Conservation (phyloP, 2,329 filamentous ascomycete species). For the Arthrobotrys entomopaga region DNA sequence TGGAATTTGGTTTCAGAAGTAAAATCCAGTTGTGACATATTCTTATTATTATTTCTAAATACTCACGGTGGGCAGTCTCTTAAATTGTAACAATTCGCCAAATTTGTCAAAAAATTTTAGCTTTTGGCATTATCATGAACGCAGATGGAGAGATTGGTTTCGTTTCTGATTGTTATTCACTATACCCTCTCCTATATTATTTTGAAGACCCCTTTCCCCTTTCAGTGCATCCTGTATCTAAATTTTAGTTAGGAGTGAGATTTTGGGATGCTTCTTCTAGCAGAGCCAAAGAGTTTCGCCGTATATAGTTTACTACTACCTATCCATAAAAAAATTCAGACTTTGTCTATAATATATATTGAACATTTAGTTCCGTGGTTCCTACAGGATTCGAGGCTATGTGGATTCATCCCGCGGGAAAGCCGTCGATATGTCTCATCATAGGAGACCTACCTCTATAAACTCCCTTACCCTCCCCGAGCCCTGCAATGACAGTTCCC, state of each 20-base stretch:
- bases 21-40: slow-evolving; percentile 13
- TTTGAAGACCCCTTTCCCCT: not conserved
- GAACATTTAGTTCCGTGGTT: too few species aligned
- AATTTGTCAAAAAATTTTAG: not conserved
- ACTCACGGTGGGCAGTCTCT: slow-evolving; percentile 20
- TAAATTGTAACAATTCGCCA: not conserved
- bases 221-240: slow-evolving; percentile 33
- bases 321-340: too few species aligned
- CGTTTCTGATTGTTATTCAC: not conserved
- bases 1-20: not conserved
- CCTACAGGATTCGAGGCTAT: too few species aligned
- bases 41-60: slow-evolving; percentile 11
- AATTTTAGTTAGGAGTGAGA: not conserved
- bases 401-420: too few species aligned
- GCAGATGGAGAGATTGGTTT: not conserved
- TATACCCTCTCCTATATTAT: slow-evolving; percentile 10
- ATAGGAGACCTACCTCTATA: too few species aligned
- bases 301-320: too few species aligned
- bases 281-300: too few species aligned
- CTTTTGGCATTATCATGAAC: not conserved
- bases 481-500: not conserved
- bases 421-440: too few species aligned
- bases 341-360: too few species aligned
- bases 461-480: not conserved
- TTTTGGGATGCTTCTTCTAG: too few species aligned